Percentiles rank a stretch among this genome's conserved stretches.
Evolutionary conservation across 2,329 filamentous ascomycete species (phyloP).

Genomic region (Knufia petricola): DNA sequence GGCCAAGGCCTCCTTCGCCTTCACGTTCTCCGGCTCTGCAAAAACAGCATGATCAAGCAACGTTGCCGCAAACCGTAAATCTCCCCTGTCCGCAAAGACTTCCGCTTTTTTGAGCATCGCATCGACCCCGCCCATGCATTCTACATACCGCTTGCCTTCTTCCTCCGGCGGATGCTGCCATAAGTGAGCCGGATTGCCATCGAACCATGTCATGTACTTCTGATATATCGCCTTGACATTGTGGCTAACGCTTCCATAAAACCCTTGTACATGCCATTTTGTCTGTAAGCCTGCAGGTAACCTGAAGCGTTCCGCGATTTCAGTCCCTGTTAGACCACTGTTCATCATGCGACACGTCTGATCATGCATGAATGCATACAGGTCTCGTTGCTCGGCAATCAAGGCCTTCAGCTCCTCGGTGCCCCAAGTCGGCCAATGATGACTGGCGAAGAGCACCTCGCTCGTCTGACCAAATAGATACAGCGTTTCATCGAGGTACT

Average conservation of each 20-base stretch:
- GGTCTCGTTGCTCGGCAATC: conserved; percentile 31
- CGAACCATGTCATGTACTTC: conserved; percentile 25
- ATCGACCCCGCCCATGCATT: conserved; percentile 30
- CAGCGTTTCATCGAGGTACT: conserved; percentile 34
- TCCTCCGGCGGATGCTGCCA: conserved; percentile 31
- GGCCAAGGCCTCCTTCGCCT: conserved; percentile 24
- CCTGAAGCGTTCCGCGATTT: conserved; percentile 32
- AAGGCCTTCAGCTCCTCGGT: conserved; percentile 20
- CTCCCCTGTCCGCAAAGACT: conserved; percentile 24
- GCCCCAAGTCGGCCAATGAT: conserved; percentile 38
- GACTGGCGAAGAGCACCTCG: conserved; percentile 31
- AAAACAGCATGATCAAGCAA: conserved; percentile 31
- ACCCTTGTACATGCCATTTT: conserved; percentile 28
- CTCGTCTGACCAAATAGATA: conserved; percentile 26
- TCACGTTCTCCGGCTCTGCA: no score
- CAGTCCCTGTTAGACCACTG: conserved; percentile 28
- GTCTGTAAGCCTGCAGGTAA: conserved; percentile 28
- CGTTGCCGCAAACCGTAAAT: conserved; percentile 33
- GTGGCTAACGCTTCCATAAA: conserved; percentile 31
- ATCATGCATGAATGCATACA: conserved; percentile 34
- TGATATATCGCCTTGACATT: conserved; percentile 35
- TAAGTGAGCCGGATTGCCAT: conserved; percentile 31
- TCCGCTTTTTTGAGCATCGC: conserved; percentile 26
- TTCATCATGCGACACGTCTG: conserved; percentile 35
- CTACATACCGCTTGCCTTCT: conserved; percentile 29